phyloP scores from a whole-genome alignment of 768 basidiomycete species.

The Lepiota brunneoincarnata region DNA sequence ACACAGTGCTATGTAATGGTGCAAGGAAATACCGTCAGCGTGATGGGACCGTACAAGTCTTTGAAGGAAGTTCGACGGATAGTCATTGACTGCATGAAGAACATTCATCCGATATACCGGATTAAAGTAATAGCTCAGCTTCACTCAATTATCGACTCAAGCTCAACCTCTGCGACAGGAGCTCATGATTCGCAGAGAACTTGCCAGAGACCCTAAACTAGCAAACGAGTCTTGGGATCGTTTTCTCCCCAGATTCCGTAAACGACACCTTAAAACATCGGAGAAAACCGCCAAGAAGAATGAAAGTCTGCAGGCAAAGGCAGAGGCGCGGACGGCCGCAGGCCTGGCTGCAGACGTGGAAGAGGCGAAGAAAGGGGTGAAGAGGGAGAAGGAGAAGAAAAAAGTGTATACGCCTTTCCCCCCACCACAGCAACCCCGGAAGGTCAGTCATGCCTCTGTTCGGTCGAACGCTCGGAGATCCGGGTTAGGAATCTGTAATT shows the following conservation, averaged over 20 bases:
- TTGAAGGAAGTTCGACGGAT: conserved; percentile 96
- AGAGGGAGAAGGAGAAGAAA: conserved; percentile 54
- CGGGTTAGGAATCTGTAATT: too few relatives aligned
- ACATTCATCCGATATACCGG: conserved; percentile 97
- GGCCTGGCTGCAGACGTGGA: conserved; percentile 43
- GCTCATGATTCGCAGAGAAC: conserved; percentile 96
- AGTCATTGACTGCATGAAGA: conserved; percentile 99
- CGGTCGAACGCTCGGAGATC: not conserved
- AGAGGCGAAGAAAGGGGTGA: conserved; percentile 36
- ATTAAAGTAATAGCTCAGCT: conserved; percentile 69
- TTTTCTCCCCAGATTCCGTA: conserved; percentile 95
- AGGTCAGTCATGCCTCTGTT: conserved; percentile 43
- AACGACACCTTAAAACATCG: conserved; percentile 87
- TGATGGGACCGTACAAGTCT: conserved; percentile 95
- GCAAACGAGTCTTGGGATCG: conserved; percentile 95
- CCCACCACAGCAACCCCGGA: conserved; percentile 88
- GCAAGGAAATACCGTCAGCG: conserved; percentile 96
- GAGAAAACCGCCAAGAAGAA: conserved; percentile 94
- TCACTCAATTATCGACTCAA: conserved; percentile 4
- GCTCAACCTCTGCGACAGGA: conserved; percentile 50
- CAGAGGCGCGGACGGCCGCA: conserved; percentile 64
- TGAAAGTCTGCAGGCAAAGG: conserved; percentile 57
- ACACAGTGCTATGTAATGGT: conserved; percentile 97
- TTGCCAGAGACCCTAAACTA: conserved; percentile 96
- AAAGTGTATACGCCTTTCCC: conserved; percentile 99